Conservation (phyloP, 768 basidiomycete genomes). For the Strobilomyces confusus region DNA sequence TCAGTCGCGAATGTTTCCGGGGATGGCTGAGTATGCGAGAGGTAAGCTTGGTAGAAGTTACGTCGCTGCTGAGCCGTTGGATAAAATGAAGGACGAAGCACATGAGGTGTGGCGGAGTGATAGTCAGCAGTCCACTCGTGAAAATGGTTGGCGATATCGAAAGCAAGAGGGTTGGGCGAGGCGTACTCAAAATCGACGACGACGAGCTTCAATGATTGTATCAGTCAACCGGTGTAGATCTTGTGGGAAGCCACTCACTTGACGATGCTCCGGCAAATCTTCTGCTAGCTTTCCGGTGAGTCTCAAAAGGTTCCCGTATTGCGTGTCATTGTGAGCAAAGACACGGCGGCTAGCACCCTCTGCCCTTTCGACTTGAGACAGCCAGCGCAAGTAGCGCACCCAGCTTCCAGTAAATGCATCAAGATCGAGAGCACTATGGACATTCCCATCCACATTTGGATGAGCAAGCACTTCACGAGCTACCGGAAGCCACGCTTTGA, state of each 20-base stretch:
- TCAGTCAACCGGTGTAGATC: conserved; percentile 11
- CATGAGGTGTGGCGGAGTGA: conserved; percentile 62
- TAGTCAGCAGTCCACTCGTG: conserved; percentile 97
- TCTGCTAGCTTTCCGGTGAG: conserved; percentile 50
- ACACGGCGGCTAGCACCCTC: conserved; percentile 63
- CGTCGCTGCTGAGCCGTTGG: conserved; percentile 68
- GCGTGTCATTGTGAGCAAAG: conserved; percentile 92
- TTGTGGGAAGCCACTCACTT: conserved; percentile 43
- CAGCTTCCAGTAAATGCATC: conserved; percentile 61
- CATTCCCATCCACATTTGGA: conserved; percentile 42
- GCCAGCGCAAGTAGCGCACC: conserved; percentile 66
- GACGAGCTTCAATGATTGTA: conserved; percentile 59
- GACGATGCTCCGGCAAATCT: conserved; percentile 67
- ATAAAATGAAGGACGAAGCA: conserved; percentile 61
- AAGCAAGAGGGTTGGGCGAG: conserved; percentile 85
- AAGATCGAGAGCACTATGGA: conserved; percentile 57
- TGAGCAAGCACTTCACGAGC: conserved; percentile 75
- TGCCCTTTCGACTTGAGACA: conserved; percentile 54
- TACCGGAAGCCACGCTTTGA: conserved; percentile 63
- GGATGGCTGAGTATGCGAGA: conserved; percentile 45
- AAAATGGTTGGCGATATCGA: conserved; percentile 96
- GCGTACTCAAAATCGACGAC: conserved; percentile 99
- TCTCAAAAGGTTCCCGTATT: conserved; percentile 88
- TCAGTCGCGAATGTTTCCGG: conserved; percentile 23
- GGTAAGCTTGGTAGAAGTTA: conserved; percentile 85